Percentiles rank a stretch among this genome's conserved stretches.
These are phyloP conservation scores for Hysterium pulicare DNA, from an alignment of 2,329 filamentous ascomycete species.

Conservation along the genomic window DNA sequence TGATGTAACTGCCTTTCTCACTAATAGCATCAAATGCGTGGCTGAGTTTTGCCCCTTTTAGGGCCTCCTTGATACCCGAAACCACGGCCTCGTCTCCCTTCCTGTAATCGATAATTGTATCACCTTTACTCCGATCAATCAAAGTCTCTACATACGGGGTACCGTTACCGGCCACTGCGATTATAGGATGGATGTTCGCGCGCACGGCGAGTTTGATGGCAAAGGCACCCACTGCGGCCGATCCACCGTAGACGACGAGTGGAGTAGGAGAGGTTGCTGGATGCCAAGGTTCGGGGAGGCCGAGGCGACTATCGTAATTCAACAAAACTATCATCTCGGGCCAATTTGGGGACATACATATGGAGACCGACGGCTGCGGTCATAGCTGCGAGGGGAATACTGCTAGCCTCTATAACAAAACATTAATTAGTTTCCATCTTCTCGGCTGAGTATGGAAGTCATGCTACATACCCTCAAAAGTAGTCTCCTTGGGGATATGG, in stretches of 20 bases:
- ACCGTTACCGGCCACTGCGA: conserved; percentile 41
- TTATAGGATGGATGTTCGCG: conserved; percentile 42
- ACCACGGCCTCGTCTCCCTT: conserved; percentile 53
- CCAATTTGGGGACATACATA: no score
- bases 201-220: conserved; percentile 39
- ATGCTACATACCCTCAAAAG: conserved; percentile 47
- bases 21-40: conserved; percentile 59
- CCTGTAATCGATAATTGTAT: conserved; percentile 52
- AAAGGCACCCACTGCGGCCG: conserved; percentile 40
- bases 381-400: conserved; percentile 45
- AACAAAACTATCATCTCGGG: no score
- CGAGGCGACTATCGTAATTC: no score
- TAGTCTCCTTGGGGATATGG: conserved; percentile 48
- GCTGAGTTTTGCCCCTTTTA: conserved; percentile 43
- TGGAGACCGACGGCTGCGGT: conserved; percentile 48
- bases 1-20: conserved; percentile 49
- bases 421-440: neutral
- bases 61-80: conserved; percentile 42
- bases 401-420: conserved; percentile 36
- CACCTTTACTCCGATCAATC: conserved; percentile 39
- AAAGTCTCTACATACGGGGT: conserved; percentile 35
- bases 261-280: conserved; percentile 20
- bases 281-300: conserved; percentile 42
- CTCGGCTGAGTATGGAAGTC: neutral
- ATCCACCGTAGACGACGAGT: conserved; percentile 42